Conservation (phyloP, 495 filamentous ascomycete genomes). For the Evernia prunastri region DNA sequence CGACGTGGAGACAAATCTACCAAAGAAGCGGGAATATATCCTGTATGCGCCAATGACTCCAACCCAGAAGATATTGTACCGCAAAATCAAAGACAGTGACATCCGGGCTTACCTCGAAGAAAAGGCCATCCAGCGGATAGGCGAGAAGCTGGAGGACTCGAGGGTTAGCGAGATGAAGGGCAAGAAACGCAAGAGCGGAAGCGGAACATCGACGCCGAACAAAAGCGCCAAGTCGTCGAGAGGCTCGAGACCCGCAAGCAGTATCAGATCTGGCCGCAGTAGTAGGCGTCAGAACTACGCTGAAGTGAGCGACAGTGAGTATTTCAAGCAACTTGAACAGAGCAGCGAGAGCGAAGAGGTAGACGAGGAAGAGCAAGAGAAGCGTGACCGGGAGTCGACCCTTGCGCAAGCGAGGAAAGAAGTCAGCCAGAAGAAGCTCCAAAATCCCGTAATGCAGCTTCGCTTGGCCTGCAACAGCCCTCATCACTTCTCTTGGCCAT, state of each 20-base stretch:
- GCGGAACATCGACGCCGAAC: slow-evolving; percentile 37
- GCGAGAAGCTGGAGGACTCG: slow-evolving; percentile 34
- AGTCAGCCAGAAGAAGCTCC: slow-evolving; percentile 85
- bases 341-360: slow-evolving; percentile 45
- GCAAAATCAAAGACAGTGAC: slow-evolving; percentile 71
- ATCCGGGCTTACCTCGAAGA: slow-evolving; percentile 76
- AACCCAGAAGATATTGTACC: slow-evolving; percentile 85
- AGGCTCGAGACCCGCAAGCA: slow-evolving; percentile 59
- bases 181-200: slow-evolving; percentile 49
- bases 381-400: slow-evolving; percentile 61
- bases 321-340: slow-evolving; percentile 59
- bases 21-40: slow-evolving; percentile 93
- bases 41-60: slow-evolving; percentile 83
- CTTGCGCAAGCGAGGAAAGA: slow-evolving; percentile 76
- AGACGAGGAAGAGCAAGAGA: slow-evolving; percentile 51
- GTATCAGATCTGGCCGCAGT: slow-evolving; percentile 39
- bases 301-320: slow-evolving; percentile 68
- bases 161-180: slow-evolving; percentile 37
- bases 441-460: slow-evolving; percentile 90
- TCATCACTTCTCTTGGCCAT: slow-evolving; percentile 96
- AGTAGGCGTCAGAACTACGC: slow-evolving; percentile 59
- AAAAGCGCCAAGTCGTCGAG: slow-evolving; percentile 72
- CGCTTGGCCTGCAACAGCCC: slow-evolving; percentile 88
- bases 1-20: slow-evolving; percentile 83
- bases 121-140: slow-evolving; percentile 66